Evolutionary conservation across 164 flowering plant species (phyloP).

Genomic region (Tetracentron sinense): DNA sequence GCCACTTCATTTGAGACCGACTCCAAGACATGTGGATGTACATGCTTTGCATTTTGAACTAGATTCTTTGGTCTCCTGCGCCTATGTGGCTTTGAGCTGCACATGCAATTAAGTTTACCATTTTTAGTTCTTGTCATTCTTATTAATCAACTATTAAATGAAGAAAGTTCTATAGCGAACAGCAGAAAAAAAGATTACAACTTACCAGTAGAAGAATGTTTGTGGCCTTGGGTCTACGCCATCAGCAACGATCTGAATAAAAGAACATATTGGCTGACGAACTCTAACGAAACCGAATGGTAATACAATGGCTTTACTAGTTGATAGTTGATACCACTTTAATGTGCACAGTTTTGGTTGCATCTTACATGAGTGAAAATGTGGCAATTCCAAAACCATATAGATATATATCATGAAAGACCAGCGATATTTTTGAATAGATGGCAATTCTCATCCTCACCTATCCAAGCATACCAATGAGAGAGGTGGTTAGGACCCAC

Average conservation of each 20-base stretch:
- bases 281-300: neutral
- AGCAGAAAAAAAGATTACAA: neutral
- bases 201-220: slow-evolving; percentile 72
- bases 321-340: neutral
- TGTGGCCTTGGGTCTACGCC: slow-evolving; percentile 61
- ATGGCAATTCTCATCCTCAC: too few relatives aligned
- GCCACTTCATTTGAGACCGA: slow-evolving; percentile 37
- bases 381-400: neutral
- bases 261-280: neutral
- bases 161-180: neutral
- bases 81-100: slow-evolving; percentile 58
- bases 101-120: slow-evolving; percentile 5
- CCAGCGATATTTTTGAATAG: too few relatives aligned
- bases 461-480: too few relatives aligned
- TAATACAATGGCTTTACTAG: neutral
- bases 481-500: too few relatives aligned
- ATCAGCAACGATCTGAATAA: slow-evolving; percentile 55
- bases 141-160: neutral
- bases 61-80: slow-evolving; percentile 37
- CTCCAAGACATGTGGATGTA: slow-evolving; percentile 49
- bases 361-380: neutral
- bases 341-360: neutral
- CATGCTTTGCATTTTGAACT: slow-evolving; percentile 39
- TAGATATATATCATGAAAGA: too few relatives aligned
- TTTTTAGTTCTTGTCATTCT: neutral